A percentile compares a stretch with the other conserved stretches of the same genome.
phyloP scores from a whole-genome alignment of 2,329 filamentous ascomycete genomes.

The Septoria petroselini region DNA sequence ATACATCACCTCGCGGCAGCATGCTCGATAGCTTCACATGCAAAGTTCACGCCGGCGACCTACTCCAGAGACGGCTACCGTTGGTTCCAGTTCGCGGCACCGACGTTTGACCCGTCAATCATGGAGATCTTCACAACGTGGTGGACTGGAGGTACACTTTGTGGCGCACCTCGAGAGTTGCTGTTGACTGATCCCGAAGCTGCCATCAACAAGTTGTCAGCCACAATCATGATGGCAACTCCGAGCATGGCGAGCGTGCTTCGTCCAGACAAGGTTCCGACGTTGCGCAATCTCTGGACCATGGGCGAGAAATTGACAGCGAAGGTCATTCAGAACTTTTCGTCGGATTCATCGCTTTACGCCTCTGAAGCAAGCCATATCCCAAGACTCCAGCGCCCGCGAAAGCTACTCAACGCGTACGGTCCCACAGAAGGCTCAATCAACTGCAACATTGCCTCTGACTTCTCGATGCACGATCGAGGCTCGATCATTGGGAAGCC shows the following conservation, averaged over 20 bases:
- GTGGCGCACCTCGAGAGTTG: conserved; percentile 17
- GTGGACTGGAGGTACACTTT: conserved; percentile 24
- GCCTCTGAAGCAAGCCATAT: conserved; percentile 7
- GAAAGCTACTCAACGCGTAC: conserved; percentile 21
- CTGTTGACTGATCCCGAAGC: conserved; percentile 16
- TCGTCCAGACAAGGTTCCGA: conserved; percentile 15
- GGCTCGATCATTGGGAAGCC: conserved; percentile 16
- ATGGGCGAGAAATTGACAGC: conserved; percentile 22
- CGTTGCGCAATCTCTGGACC: conserved; percentile 19
- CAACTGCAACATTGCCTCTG: conserved; percentile 16
- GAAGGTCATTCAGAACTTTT: conserved; percentile 22
- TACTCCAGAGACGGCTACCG: conserved; percentile 19
- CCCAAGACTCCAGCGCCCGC: conserved; percentile 11
- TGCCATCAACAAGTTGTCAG: conserved; percentile 16
- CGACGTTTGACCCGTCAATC: conserved; percentile 21
- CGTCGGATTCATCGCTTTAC: conserved; percentile 11
- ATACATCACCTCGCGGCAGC: conserved; percentile 18
- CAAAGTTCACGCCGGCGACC: conserved; percentile 14
- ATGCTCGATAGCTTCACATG: conserved; percentile 18
- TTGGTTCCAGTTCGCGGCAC: conserved; percentile 23
- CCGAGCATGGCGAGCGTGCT: conserved; percentile 22
- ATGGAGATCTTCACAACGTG: conserved; percentile 27
- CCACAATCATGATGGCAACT: conserved; percentile 22
- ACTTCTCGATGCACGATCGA: conserved; percentile 13
- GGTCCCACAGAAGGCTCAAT: conserved; percentile 24